phyloP scores from a whole-genome alignment of 306 rosid genomes.

The Oemleria cerasiformis region DNA sequence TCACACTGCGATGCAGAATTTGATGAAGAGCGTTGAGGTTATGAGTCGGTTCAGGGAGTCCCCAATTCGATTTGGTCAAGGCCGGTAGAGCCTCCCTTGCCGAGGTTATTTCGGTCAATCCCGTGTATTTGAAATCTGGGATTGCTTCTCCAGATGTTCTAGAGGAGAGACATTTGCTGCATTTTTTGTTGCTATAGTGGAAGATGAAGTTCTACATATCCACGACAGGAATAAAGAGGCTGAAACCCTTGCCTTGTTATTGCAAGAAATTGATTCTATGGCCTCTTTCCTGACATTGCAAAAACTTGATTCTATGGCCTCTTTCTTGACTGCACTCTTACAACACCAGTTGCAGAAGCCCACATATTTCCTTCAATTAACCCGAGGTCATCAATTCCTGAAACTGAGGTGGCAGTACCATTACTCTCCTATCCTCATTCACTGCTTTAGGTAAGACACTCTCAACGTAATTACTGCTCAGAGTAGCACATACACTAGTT shows the following conservation, averaged over 20 bases:
- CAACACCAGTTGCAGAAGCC: conserved; percentile 94
- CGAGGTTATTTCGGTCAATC: conserved; percentile 85
- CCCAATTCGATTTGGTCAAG: conserved; percentile 75
- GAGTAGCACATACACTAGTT: conserved; percentile 23
- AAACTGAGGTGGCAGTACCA: conserved; percentile 36
- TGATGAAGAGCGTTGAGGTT: conserved; percentile 77
- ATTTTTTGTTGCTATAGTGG: no score
- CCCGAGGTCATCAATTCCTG: conserved; percentile 43
- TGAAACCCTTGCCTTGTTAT: no score
- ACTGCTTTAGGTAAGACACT: conserved; percentile 33
- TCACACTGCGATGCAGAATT: conserved; percentile 75
- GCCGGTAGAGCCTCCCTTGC: conserved; percentile 62
- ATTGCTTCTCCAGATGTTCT: conserved; percentile 51
- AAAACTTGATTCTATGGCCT: conserved; percentile 97
- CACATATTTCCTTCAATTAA: conserved; percentile 80
- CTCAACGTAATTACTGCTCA: conserved; percentile 29
- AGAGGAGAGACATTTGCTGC: no score
- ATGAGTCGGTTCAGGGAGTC: conserved; percentile 64
- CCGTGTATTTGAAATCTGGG: conserved; percentile 77
- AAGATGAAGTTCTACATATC: no score
- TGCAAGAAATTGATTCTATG: no score
- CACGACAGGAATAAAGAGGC: no score
- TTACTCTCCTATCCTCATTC: conserved; percentile 33
- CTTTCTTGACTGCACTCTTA: conserved; percentile 94
- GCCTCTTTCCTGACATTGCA: no score